Conservation (phyloP, 2,329 filamentous ascomycete genomes). For the Fusarium algeriense region DNA sequence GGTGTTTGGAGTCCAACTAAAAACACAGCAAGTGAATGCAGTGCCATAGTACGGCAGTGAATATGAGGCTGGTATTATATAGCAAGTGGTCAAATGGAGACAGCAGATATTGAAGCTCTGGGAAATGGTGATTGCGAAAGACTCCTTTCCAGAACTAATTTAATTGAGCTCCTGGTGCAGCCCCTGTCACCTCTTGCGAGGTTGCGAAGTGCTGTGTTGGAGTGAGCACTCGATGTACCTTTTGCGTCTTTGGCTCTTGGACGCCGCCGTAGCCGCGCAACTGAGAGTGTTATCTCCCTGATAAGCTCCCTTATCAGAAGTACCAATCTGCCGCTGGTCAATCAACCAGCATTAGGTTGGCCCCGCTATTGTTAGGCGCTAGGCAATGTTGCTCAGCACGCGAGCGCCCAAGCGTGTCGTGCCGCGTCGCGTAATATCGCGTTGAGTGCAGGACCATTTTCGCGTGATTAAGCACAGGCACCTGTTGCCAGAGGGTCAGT, state of each 20-base stretch:
- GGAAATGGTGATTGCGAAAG: not conserved
- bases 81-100: not conserved
- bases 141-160: no score
- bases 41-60: accelerated
- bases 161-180: not conserved
- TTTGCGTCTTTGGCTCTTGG: not conserved
- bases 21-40: not conserved
- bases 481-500: not conserved
- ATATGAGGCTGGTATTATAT: no score
- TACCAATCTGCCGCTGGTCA: not conserved
- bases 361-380: not conserved
- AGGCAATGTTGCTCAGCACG: not conserved
- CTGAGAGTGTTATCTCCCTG: not conserved
- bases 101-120: not conserved
- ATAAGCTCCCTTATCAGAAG: not conserved
- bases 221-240: not conserved
- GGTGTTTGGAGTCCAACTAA: no score
- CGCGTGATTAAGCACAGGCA: no score
- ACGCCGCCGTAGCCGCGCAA: not conserved
- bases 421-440: not conserved
- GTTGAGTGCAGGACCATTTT: not conserved
- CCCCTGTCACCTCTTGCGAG: not conserved
- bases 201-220: not conserved
- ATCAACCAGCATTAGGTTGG: not conserved
- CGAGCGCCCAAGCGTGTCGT: not conserved